Conservation (phyloP, 225 moss, liverwort and hornwort species). For the Bryoerythrophyllum caledonicum region DNA sequence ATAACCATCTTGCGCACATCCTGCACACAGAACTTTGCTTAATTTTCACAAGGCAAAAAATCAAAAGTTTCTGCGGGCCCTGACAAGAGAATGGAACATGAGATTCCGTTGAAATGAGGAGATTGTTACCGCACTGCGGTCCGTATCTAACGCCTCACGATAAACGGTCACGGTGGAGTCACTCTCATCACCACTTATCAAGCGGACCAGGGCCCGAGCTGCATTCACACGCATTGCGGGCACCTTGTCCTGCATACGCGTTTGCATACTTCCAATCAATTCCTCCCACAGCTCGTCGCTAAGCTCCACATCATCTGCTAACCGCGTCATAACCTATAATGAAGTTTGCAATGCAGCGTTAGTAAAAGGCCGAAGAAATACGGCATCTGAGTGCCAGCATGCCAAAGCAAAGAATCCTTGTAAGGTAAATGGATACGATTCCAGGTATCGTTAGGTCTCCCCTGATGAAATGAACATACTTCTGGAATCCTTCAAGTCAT, state of each 20-base stretch:
- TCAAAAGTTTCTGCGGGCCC: slow-evolving; percentile 1
- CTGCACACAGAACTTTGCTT: slow-evolving; percentile 47
- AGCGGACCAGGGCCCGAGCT: slow-evolving; percentile 80
- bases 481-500: slow-evolving; percentile 1
- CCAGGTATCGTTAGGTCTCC: not conserved
- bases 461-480: not conserved
- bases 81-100: slow-evolving; percentile 13
- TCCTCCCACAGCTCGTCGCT: slow-evolving; percentile 76
- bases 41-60: slow-evolving; percentile 7
- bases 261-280: slow-evolving; percentile 69
- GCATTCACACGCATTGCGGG: slow-evolving; percentile 78
- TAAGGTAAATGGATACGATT: not conserved
- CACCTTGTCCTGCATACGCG: slow-evolving; percentile 81
- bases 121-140: slow-evolving; percentile 71
- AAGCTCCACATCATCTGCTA: slow-evolving; percentile 64
- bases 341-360: slow-evolving; percentile 9
- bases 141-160: slow-evolving; percentile 68
- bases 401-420: not conserved
- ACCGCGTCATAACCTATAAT: slow-evolving; percentile 70
- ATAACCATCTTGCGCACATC: slow-evolving; percentile 95
- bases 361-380: not conserved
- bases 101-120: slow-evolving; percentile 3
- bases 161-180: slow-evolving; percentile 65
- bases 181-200: slow-evolving; percentile 71
- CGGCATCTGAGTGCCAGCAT: not conserved